Evolutionary conservation across 2,329 filamentous ascomycete genomes (phyloP).

Genomic region (Penicillium sp.): DNA sequence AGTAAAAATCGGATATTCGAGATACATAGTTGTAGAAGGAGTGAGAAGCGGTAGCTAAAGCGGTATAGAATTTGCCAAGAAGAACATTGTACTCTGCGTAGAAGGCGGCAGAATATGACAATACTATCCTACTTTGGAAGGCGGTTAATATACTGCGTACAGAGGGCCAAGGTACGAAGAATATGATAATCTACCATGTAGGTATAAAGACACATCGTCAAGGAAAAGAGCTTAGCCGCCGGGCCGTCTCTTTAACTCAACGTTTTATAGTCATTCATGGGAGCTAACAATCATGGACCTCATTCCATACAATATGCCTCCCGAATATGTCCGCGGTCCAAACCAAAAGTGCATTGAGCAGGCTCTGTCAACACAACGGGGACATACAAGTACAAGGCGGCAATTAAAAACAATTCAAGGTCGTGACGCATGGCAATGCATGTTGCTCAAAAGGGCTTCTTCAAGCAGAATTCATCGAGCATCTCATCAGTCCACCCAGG

Average conservation of each 20-base stretch:
- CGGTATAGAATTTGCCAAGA: no score
- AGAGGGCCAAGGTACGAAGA: no score
- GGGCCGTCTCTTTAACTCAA: background rate
- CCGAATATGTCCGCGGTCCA: slow-evolving; percentile 1
- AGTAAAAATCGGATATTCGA: no score
- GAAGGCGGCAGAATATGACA: no score
- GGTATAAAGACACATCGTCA: background rate
- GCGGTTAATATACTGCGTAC: no score
- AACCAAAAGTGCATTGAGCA: background rate
- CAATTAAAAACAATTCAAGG: slow-evolving; percentile 13
- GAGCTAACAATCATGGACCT: background rate
- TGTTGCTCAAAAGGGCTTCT: slow-evolving; percentile 11
- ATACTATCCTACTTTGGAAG: no score
- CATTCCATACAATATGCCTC: background rate
- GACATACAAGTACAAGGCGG: slow-evolving; percentile 21
- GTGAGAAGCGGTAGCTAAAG: no score
- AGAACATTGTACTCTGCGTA: no score
- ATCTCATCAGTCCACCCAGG: slow-evolving; percentile 17
- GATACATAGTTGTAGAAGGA: no score
- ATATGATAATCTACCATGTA: no score
- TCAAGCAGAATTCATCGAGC: slow-evolving; percentile 16
- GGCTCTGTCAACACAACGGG: slow-evolving; percentile 1
- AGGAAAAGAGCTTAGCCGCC: background rate
- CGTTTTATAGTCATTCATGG: background rate
- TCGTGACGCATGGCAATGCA: slow-evolving; percentile 23